phyloP scores from a whole-genome alignment of 23 red algal genomes.

The Porphyridium purpureum region DNA sequence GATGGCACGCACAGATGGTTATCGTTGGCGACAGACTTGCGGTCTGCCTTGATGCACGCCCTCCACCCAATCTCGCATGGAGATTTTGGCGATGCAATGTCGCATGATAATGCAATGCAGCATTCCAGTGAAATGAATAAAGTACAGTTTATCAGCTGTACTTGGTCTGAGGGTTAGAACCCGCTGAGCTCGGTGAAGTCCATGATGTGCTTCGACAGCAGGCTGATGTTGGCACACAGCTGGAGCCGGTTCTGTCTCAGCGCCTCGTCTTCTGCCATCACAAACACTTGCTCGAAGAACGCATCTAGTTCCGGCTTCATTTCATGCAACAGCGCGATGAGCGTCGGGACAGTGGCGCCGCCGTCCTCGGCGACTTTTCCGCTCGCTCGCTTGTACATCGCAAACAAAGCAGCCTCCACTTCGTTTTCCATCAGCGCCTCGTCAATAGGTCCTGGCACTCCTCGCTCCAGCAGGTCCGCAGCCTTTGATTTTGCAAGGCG shows the following conservation, averaged over 20 bases:
- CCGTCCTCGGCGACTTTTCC: not conserved
- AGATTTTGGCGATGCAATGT: no score
- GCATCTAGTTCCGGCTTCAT: constrained; percentile 37
- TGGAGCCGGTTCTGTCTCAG: constrained; percentile 47
- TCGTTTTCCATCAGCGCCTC: constrained; percentile 27
- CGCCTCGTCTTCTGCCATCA: constrained; percentile 42
- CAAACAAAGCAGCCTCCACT: constrained; percentile 26
- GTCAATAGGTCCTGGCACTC: constrained; percentile 2
- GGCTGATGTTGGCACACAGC: constrained; percentile 48
- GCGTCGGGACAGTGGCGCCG: constrained; percentile 1
- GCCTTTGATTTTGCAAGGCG: constrained; percentile 18
- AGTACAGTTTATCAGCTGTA: no score
- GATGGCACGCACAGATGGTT: no score
- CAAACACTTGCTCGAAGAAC: constrained; percentile 86
- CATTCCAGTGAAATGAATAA: no score
- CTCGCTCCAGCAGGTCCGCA: constrained; percentile 2
- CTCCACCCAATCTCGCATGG: no score
- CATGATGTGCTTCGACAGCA: constrained; percentile 16
- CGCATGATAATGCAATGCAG: no score
- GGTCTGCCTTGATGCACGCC: no score
- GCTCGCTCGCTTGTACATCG: constrained; percentile 7
- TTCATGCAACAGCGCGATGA: constrained; percentile 13
- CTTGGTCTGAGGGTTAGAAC: no score
- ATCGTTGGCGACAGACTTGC: no score
- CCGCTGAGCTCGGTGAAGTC: constrained; percentile 42